These are phyloP conservation scores for Trichoderma sp. DNA, from an alignment of 2,329 filamentous ascomycete genomes.

Conservation along the genomic window DNA sequence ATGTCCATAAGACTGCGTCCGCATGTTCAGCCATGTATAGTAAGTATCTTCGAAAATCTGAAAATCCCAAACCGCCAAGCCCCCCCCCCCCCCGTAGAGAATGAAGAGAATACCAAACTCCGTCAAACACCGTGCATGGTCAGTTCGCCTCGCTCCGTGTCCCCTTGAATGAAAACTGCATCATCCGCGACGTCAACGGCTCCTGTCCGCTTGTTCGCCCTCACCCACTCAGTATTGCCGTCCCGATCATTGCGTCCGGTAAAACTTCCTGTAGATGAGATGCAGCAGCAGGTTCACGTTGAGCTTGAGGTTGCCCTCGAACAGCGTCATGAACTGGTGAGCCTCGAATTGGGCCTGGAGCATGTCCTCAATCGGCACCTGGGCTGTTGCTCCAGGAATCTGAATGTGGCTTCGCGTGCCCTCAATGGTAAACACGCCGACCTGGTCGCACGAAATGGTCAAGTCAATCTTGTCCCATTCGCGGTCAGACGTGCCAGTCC, in stretches of 20 bases:
- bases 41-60: conserved; percentile 6
- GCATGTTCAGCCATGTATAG: conserved; percentile 9
- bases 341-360: conserved; percentile 97
- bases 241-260: conserved; percentile 63
- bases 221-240: not conserved
- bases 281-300: conserved; percentile 98
- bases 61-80: conserved; percentile 2
- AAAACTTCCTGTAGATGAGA: conserved; percentile 98
- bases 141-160: conserved; percentile 18
- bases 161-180: not conserved
- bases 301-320: conserved; percentile 80
- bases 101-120: conserved; percentile 25
- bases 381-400: conserved; percentile 88
- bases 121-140: conserved; percentile 23
- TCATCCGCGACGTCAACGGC: conserved; percentile 6
- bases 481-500: conserved; percentile 77
- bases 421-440: conserved; percentile 91
- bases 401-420: conserved; percentile 90
- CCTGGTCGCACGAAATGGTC: conserved; percentile 90
- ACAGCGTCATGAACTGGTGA: conserved; percentile 93
- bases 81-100: conserved; percentile 13
- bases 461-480: conserved; percentile 93
- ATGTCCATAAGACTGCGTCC: conserved; percentile 13
- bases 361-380: conserved; percentile 88
- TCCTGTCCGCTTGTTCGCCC: not conserved